Evolutionary conservation across 352 stramenopile genomes (phyloP), one percentile per base, ranked within the genome.

Genomic region (Phytopythium aichiense): DNA sequence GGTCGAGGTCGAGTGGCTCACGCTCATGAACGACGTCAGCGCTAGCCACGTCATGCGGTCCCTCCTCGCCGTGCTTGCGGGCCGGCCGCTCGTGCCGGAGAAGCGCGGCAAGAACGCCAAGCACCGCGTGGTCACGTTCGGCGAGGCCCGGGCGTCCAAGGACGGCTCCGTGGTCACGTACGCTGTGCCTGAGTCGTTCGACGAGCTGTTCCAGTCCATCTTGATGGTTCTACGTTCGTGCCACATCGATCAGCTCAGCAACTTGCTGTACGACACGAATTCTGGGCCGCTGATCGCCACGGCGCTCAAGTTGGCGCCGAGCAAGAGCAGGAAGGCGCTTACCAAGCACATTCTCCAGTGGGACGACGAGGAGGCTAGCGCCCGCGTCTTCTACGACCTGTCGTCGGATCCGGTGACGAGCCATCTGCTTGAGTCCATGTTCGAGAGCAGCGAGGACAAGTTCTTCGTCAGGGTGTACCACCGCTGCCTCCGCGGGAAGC

Each of bases 71-170:
- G 72, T 81, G 46, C 68, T 94, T 20, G 81, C 74, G 7, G 85
- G 85, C 22, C 84, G 82, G 35, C 76, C 85, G 16, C 69, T 91
- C 2, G 76, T 88, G 23, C 60, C 74, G 5, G 83, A 94, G 62
- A 94, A 92, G 67, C 81, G 85, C 28, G 85, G 85, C 23, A 94
- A 94, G 69, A 92, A 90, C 57, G 81, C 58, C 37, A 94, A 94
- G 58, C 85, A 94, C 67, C 78, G 81, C 45, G 74, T 82, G 5
- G 66, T 90, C 23, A 77, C 74, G 13, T 92, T 91, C 45, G 74
- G 69, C 6, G 79, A 88, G 63, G 68, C 72, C 30, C 60, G 54
- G 3, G 56, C 57, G 7, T 58, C 57, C 18, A 81, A 84, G 25
- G 72, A 84, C 61, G 76, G 68, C 45, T 62, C 58, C 0, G 67